phyloP scores from a whole-genome alignment of 768 basidiomycete species.

The Mycena chlorophos region DNA sequence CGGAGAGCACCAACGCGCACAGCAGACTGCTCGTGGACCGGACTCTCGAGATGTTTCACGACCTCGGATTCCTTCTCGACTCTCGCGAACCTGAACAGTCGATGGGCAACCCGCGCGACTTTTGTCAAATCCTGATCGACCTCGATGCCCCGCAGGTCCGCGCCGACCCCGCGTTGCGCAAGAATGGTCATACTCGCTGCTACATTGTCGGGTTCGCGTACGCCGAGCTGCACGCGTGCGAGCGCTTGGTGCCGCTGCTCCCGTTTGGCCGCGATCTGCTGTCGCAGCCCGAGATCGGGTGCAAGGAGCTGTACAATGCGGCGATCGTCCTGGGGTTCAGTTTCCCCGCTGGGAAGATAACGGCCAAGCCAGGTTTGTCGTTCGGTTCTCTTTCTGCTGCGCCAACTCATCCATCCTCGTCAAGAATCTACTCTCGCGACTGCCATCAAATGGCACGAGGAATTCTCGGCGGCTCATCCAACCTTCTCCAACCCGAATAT shows the following conservation, averaged over 20 bases:
- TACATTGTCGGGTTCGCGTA: constrained; percentile 9
- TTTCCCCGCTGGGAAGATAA: not conserved
- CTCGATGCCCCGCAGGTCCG: not conserved
- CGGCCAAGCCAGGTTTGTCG: not conserved
- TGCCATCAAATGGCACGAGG: not conserved
- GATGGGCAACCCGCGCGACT: not conserved
- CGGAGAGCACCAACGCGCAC: not conserved
- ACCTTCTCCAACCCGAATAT: not conserved
- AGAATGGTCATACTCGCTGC: constrained; percentile 4
- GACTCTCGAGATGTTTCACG: constrained; percentile 3
- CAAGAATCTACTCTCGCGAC: not conserved
- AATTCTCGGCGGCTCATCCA: not conserved
- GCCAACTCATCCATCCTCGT: not conserved
- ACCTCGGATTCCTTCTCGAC: not conserved
- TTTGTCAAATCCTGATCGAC: not conserved
- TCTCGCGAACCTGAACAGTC: too few species aligned
- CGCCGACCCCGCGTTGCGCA: not conserved
- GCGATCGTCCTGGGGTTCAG: not conserved
- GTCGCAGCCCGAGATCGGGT: too few species aligned
- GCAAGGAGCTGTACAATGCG: not conserved
- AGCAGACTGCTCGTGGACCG: not conserved
- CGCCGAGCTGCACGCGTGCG: not conserved
- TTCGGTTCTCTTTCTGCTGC: not conserved
- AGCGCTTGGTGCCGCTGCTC: not conserved
- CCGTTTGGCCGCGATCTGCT: not conserved